These are phyloP conservation scores for Vicia faba DNA, from an alignment of 306 rosid genomes.

Conservation along the genomic window DNA sequence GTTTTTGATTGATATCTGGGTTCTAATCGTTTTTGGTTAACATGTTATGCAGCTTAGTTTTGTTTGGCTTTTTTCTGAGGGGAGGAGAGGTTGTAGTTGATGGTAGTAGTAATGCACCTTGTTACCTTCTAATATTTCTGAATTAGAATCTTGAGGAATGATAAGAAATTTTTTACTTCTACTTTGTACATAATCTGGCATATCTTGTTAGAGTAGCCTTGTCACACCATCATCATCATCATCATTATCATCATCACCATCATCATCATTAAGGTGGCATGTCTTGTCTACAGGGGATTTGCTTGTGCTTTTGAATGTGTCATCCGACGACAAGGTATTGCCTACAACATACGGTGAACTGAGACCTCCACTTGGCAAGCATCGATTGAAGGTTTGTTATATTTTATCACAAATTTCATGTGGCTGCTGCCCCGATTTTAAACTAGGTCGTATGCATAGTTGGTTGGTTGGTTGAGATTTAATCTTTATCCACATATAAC, in stretches of 20 bases:
- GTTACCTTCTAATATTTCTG: neutral
- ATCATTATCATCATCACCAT: constrained; percentile 3
- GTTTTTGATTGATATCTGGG: neutral
- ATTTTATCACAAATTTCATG: constrained; percentile 22
- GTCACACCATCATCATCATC: constrained; percentile 13
- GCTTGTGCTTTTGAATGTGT: constrained; percentile 67
- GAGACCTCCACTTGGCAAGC: constrained; percentile 98
- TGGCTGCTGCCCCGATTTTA: neutral
- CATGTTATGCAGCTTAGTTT: constrained; percentile 5
- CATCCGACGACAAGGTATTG: constrained; percentile 69
- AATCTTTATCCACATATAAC: constrained; percentile 6
- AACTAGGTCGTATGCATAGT: neutral
- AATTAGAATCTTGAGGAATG: constrained; percentile 11
- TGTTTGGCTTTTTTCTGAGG: neutral
- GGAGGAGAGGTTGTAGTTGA: neutral
- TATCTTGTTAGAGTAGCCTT: constrained; percentile 15
- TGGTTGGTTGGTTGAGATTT: constrained; percentile 22
- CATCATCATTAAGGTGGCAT: constrained; percentile 17
- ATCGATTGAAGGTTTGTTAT: constrained; percentile 78
- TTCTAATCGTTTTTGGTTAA: neutral
- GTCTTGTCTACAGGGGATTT: constrained; percentile 66
- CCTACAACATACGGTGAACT: constrained; percentile 93
- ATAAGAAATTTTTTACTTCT: neutral
- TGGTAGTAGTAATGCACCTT: constrained; percentile 3
- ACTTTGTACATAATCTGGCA: constrained; percentile 23